Conservation (phyloP, 1,139 yeast genomes). For the Yamadazyma trypodendri region DNA sequence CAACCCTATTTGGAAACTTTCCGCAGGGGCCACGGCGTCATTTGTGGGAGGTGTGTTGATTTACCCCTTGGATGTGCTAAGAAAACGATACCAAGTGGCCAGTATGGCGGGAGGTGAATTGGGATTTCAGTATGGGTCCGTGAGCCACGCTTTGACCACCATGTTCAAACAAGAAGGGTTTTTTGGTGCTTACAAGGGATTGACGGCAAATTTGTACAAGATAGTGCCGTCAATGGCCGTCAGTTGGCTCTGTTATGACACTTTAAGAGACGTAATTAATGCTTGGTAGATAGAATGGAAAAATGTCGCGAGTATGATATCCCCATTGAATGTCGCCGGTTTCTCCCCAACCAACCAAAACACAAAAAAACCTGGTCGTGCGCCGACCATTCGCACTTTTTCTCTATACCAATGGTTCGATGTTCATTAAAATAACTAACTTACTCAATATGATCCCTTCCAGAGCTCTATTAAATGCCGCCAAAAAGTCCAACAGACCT, state of each 20-base stretch:
- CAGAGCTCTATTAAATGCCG: constrained; percentile 51
- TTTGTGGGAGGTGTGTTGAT: constrained; percentile 77
- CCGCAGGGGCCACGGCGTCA: constrained; percentile 76
- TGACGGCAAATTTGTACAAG: constrained; percentile 84
- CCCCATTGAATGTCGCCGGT: neutral
- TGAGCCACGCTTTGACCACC: constrained; percentile 65
- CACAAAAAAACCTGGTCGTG: constrained; percentile 4
- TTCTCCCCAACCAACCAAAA: constrained; percentile 13
- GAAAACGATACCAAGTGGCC: constrained; percentile 90
- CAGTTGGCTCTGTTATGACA: constrained; percentile 85
- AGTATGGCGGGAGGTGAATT: constrained; percentile 75
- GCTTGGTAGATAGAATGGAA: constrained; percentile 25
- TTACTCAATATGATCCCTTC: constrained; percentile 53
- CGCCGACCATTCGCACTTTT: neutral
- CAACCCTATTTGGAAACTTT: constrained; percentile 57
- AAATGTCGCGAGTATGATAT: neutral
- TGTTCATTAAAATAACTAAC: constrained; percentile 4
- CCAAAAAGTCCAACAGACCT: constrained; percentile 26
- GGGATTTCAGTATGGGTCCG: constrained; percentile 78
- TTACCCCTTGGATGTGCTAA: constrained; percentile 84
- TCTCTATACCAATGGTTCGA: constrained; percentile 14
- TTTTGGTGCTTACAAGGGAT: constrained; percentile 82
- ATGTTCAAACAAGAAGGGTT: constrained; percentile 75
- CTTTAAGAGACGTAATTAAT: constrained; percentile 45
- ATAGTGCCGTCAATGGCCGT: constrained; percentile 96